Base-by-base conservation (phyloP, 2,329 filamentous ascomycete genomes). In the Diaporthe caulivora region DNA sequence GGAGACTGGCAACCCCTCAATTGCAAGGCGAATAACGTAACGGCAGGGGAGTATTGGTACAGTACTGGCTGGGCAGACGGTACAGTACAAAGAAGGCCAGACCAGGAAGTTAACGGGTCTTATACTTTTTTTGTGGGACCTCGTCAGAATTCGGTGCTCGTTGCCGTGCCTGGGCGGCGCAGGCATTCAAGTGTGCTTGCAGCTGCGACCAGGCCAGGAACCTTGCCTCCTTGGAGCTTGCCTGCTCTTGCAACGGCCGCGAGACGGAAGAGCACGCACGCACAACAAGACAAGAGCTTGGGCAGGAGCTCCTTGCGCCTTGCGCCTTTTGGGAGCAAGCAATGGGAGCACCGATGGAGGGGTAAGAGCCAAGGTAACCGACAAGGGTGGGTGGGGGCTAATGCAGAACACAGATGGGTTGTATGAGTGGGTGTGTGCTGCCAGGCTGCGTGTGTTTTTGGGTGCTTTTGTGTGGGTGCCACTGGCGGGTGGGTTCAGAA, bases 101-200 rank as follows among this genome's bases (percentile, higher is more conserved):
- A 47, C 67, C 58, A 60, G 69, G 69, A 71, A 71, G 37, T 34
- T 71, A 71, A 71, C 69, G 69, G 55, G 49, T 71, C 69, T 71
- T 62, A 62, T 71, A 71, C 55, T 62, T 71, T 70, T 64, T 67
- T 71, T 62, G 55, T 71, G 69, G 69, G 69, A 71, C 69, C n/a
- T n/a, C 58, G 69, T 60, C 62, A 55, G 68, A 51, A 44, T 62
- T 54, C 26, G 24, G 69, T 26, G 55, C 55, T 24, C 44, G 55
- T 58, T 47, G 68, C 54, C 31, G 68, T 37, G 42, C 60, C 42
- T 65, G 62, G 44, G 62, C 62, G 31, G 21, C n/a, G 42, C 60
- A 64, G 26, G 10, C 13, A 64, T 49, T 24, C 49, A 64, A 53
- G n/a, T 53, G 49, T 53, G 49, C 60, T 24, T 10, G 37, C 31